Evolutionary conservation across 2,329 filamentous ascomycete species (phyloP).

Genomic region (Daldinia sp.): DNA sequence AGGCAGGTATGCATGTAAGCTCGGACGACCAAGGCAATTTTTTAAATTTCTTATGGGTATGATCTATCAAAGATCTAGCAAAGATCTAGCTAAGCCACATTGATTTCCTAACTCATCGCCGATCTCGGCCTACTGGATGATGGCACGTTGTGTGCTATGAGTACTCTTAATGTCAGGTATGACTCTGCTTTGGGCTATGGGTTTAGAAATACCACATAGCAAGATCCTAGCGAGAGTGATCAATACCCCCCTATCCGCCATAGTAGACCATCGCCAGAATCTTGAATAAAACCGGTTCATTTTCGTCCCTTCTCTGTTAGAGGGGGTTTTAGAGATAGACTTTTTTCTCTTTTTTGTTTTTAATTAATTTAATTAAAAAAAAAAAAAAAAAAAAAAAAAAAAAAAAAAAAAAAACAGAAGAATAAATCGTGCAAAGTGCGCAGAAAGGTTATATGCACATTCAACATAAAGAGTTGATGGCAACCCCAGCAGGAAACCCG

Average conservation of each 20-base stretch:
- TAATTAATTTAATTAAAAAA: too few relatives aligned
- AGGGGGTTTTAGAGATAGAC: neutral
- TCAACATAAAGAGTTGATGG: neutral
- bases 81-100: slow-evolving; percentile 1
- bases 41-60: slow-evolving; percentile 17
- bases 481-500: neutral
- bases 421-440: neutral
- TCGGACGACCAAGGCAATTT: slow-evolving; percentile 8
- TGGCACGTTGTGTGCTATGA: neutral
- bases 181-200: slow-evolving; percentile 5
- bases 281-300: neutral
- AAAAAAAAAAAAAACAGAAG: neutral
- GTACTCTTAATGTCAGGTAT: neutral
- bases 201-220: slow-evolving; percentile 2
- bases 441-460: neutral
- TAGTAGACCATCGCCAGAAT: neutral
- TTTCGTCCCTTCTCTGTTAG: neutral
- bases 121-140: slow-evolving; percentile 32
- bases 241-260: neutral
- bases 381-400: neutral
- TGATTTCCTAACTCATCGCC: slow-evolving; percentile 28
- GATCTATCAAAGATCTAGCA: neutral
- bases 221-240: neutral
- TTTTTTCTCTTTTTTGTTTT: too few relatives aligned
- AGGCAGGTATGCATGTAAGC: neutral